These are phyloP conservation scores for Mychonastes homosphaera DNA, from an alignment of 139 green algal species.

Conservation along the genomic window DNA sequence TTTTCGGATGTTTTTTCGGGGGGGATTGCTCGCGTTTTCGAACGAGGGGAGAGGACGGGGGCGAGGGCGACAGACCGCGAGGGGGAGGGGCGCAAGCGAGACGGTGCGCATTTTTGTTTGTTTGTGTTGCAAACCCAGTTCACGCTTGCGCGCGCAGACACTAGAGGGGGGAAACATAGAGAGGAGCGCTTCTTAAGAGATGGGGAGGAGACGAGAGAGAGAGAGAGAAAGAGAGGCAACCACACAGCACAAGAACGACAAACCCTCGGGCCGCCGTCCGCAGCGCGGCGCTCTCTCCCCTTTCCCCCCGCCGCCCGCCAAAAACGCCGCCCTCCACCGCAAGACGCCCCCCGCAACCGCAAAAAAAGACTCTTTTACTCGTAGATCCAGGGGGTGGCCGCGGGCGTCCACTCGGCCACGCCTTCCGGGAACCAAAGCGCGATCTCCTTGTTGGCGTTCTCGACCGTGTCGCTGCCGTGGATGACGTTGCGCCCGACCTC, in stretches of 20 bases:
- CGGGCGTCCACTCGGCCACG: slow-evolving; percentile 38
- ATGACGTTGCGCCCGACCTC: slow-evolving; percentile 86
- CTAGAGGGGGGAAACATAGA: no score
- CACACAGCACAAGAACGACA: not conserved
- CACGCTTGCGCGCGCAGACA: no score
- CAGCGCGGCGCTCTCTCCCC: no score
- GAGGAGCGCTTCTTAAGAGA: no score
- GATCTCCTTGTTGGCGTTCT: slow-evolving; percentile 91
- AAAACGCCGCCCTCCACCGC: not conserved
- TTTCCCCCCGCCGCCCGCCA: not conserved
- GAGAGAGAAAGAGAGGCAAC: not conserved
- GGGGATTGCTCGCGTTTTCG: no score
- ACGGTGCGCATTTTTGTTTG: no score
- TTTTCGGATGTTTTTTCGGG: no score
- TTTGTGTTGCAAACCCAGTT: no score
- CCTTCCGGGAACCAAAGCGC: slow-evolving; percentile 84
- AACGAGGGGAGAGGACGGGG: no score
- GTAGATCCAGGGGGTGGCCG: slow-evolving; percentile 51
- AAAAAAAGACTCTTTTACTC: slow-evolving; percentile 25
- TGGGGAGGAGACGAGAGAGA: no score
- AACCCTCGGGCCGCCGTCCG: not conserved
- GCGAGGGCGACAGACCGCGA: no score
- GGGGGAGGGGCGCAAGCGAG: no score
- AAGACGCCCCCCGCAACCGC: not conserved
- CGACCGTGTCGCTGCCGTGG: slow-evolving; percentile 83